phyloP scores from a whole-genome alignment of 768 basidiomycete species.

The Gloeopeniophorella convolvens region DNA sequence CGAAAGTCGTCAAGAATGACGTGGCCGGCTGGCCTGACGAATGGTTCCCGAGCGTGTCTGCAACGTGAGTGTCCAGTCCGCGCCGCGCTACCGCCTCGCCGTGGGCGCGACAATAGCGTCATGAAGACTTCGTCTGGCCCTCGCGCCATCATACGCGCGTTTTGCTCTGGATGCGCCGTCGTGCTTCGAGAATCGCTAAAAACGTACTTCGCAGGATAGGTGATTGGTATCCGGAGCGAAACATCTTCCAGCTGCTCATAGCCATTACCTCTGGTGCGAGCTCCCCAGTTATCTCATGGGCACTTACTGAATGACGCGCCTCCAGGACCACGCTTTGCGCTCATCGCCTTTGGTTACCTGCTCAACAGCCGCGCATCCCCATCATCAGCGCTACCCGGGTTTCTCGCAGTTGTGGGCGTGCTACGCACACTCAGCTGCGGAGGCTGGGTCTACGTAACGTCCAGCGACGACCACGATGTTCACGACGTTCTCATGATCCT shows the following conservation, averaged over 20 bases:
- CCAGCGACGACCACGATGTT: constrained; percentile 71
- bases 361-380: constrained; percentile 40
- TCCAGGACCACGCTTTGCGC: constrained; percentile 58
- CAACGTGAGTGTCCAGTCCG: constrained; percentile 47
- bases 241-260: constrained; percentile 81
- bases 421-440: constrained; percentile 77
- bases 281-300: background rate
- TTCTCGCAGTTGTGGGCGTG: constrained; percentile 57
- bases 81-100: too few species aligned
- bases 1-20: constrained; percentile 79
- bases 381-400: constrained; percentile 33
- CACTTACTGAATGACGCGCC: background rate
- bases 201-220: constrained; percentile 53
- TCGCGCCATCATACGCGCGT: too few species aligned
- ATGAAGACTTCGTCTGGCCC: too few species aligned
- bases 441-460: constrained; percentile 90
- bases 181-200: background rate
- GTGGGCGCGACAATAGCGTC: too few species aligned
- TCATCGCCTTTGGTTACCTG: constrained; percentile 59
- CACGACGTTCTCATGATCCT: constrained; percentile 87
- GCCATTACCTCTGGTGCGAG: constrained; percentile 68
- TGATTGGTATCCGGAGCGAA: constrained; percentile 86
- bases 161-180: background rate
- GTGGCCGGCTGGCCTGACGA: constrained; percentile 80
- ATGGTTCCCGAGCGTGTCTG: constrained; percentile 88